These are phyloP conservation scores for Endoconidiophora laricicola DNA, from an alignment of 2,329 filamentous ascomycete species.

Conservation along the genomic window DNA sequence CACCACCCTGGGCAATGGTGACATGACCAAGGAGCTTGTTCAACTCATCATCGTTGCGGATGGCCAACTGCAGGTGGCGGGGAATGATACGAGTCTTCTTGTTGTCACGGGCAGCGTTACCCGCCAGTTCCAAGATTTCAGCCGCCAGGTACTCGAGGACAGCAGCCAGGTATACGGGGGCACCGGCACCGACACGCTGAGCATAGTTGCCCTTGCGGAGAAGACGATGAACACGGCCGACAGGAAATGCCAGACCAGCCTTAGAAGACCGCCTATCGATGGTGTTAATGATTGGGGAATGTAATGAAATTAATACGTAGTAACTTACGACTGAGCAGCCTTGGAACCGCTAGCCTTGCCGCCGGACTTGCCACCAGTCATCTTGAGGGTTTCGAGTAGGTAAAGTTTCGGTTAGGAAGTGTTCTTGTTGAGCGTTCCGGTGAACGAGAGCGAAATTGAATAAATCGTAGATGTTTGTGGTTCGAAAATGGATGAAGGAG, in stretches of 20 bases:
- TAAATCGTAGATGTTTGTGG: too few species aligned
- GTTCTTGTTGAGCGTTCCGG: too few species aligned
- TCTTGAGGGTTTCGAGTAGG: conserved; percentile 44
- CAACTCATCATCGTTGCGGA: conserved; percentile 98
- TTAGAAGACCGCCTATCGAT: conserved; percentile 78
- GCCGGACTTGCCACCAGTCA: conserved; percentile 99
- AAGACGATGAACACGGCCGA: conserved; percentile 98
- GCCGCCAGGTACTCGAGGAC: conserved; percentile 96
- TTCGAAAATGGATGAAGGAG: too few species aligned
- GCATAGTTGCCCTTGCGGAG: conserved; percentile 99
- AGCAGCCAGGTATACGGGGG: conserved; percentile 92
- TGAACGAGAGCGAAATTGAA: too few species aligned
- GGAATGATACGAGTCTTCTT: conserved; percentile 99
- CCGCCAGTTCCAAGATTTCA: conserved; percentile 94
- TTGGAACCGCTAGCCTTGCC: conserved; percentile 99
- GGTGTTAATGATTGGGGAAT: conserved; percentile 22
- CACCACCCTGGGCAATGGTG: conserved; percentile 94
- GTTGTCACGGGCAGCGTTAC: conserved; percentile 97
- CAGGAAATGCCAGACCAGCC: conserved; percentile 96
- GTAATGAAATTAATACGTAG: neutral
- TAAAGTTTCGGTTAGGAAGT: neutral
- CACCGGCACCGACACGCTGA: conserved; percentile 98
- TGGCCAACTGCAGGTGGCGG: conserved; percentile 95
- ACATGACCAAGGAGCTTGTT: conserved; percentile 96
- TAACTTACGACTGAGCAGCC: conserved; percentile 94